phyloP scores from a whole-genome alignment of 2,329 filamentous ascomycete species.

The Byssochlamys sp. region DNA sequence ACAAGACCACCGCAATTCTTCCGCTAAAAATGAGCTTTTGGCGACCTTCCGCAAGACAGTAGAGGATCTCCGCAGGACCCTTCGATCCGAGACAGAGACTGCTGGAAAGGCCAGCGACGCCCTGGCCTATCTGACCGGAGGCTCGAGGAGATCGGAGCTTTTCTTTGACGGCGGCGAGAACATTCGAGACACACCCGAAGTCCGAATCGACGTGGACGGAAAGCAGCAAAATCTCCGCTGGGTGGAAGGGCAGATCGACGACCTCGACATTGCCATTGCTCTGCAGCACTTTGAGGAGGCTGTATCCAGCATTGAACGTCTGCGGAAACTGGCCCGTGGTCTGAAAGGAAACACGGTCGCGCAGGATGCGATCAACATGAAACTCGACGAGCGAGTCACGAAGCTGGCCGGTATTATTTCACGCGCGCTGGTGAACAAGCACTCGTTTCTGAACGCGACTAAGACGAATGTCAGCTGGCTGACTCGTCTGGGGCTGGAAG shows the following conservation, averaged over 20 bases:
- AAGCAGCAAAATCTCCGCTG: slow-evolving; percentile 92
- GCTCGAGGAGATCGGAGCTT: slow-evolving; percentile 69
- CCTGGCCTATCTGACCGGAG: slow-evolving; percentile 76
- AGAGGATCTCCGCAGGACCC: slow-evolving; percentile 76
- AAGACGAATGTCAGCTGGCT: slow-evolving; percentile 77
- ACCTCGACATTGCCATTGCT: slow-evolving; percentile 90
- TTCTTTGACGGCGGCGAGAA: slow-evolving; percentile 68
- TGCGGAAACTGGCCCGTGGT: slow-evolving; percentile 67
- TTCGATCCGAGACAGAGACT: slow-evolving; percentile 78
- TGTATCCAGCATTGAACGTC: slow-evolving; percentile 72
- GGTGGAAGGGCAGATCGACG: slow-evolving; percentile 91
- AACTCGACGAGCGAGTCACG: slow-evolving; percentile 73
- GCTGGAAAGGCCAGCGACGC: slow-evolving; percentile 75
- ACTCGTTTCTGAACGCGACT: slow-evolving; percentile 66
- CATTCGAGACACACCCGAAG: slow-evolving; percentile 60
- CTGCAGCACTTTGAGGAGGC: slow-evolving; percentile 79
- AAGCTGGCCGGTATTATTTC: slow-evolving; percentile 68
- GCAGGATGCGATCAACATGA: slow-evolving; percentile 84
- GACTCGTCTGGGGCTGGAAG: slow-evolving; percentile 76
- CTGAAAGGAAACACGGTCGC: slow-evolving; percentile 79
- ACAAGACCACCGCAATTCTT: slow-evolving; percentile 68
- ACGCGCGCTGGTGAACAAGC: slow-evolving; percentile 65
- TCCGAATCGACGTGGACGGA: slow-evolving; percentile 90
- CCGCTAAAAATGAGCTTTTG: slow-evolving; percentile 70
- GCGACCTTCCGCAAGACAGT: slow-evolving; percentile 86